Conservation (phyloP, 352 stramenopile species). For the Phytophthora meadii region DNA sequence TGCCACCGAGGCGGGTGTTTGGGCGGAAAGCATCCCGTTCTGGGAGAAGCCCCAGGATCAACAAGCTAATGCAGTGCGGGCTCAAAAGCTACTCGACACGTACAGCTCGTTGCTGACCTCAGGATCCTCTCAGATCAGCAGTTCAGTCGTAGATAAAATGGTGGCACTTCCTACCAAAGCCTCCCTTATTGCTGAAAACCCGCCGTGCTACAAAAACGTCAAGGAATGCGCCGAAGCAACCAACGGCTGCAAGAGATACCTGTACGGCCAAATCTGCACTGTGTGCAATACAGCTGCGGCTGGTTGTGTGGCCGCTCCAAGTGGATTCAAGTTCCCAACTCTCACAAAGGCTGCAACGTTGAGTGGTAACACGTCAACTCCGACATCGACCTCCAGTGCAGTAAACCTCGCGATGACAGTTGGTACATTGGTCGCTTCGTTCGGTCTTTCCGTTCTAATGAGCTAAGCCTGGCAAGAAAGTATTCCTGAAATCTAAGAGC, state of each 20-base stretch:
- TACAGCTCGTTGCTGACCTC: slow-evolving; percentile 42
- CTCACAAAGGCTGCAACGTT: slow-evolving; percentile 26
- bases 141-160: slow-evolving; percentile 39
- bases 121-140: slow-evolving; percentile 41
- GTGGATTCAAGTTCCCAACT: slow-evolving; percentile 16
- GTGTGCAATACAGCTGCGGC: slow-evolving; percentile 27
- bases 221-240: slow-evolving; percentile 34
- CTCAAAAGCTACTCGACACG: slow-evolving; percentile 44
- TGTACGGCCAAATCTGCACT: slow-evolving; percentile 64
- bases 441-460: slow-evolving; percentile 24
- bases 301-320: slow-evolving; percentile 24
- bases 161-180: slow-evolving; percentile 41
- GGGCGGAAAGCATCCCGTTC: slow-evolving; percentile 47
- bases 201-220: slow-evolving; percentile 61
- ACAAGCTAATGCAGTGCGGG: slow-evolving; percentile 43
- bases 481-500: background rate
- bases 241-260: slow-evolving; percentile 57
- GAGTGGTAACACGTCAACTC: slow-evolving; percentile 4
- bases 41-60: slow-evolving; percentile 50
- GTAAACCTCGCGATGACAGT: slow-evolving; percentile 14
- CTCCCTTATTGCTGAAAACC: slow-evolving; percentile 46
- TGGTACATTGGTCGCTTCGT: slow-evolving; percentile 11
- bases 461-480: slow-evolving; percentile 8
- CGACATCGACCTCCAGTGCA: slow-evolving; percentile 7
- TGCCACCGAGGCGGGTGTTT: slow-evolving; percentile 7